phyloP scores from a whole-genome alignment of 2,329 filamentous ascomycete genomes.

The Cadophora gregata region DNA sequence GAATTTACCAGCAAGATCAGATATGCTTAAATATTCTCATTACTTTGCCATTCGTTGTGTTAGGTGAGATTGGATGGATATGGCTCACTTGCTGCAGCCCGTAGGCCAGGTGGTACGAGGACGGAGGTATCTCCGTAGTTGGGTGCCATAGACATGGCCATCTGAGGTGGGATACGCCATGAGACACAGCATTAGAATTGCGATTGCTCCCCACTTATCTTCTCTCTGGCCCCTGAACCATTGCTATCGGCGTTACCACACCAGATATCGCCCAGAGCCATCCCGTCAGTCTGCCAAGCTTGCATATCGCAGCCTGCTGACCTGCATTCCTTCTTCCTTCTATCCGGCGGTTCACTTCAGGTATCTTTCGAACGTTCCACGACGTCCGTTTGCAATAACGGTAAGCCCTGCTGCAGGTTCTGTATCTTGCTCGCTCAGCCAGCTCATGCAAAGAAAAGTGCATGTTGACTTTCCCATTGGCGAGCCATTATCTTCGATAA shows the following conservation, averaged over 20 bases:
- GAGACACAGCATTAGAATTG: neutral
- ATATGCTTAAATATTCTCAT: constrained; percentile 1
- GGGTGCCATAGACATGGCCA: neutral
- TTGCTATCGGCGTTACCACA: neutral
- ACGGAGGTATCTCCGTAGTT: neutral
- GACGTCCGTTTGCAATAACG: constrained; percentile 16
- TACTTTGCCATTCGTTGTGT: neutral
- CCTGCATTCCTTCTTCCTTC: neutral
- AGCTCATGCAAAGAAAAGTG: neutral
- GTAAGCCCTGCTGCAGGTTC: constrained; percentile 1
- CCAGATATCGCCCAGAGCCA: constrained; percentile 3
- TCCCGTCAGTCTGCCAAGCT: neutral
- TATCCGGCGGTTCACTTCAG: neutral
- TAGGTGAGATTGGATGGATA: neutral
- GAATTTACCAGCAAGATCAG: neutral
- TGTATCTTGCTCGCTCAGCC: constrained; percentile 5
- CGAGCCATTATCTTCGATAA: constrained; percentile 17
- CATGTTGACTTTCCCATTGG: constrained; percentile 15
- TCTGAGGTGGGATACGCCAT: neutral
- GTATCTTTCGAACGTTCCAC: constrained; percentile 1
- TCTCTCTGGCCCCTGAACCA: neutral
- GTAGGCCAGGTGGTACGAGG: neutral
- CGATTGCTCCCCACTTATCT: neutral
- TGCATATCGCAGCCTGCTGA: neutral
- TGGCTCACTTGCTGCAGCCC: neutral